phyloP scores from a whole-genome alignment of 2,329 filamentous ascomycete species.

The Ciborinia camelliae region DNA sequence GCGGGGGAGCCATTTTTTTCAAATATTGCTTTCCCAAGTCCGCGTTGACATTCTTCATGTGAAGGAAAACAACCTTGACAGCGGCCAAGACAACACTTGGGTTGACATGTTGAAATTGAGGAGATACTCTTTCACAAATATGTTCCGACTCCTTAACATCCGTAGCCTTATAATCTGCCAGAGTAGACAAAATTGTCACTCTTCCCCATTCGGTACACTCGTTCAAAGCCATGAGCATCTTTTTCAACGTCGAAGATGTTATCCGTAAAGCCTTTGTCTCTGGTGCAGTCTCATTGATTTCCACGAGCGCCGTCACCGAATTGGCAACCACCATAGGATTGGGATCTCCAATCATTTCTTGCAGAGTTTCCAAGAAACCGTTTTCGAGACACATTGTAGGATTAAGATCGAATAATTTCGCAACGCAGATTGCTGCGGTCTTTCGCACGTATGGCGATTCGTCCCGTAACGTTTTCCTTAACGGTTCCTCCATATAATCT shows the following conservation, averaged over 20 bases:
- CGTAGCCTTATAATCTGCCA: slow-evolving; percentile 82
- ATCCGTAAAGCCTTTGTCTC: slow-evolving; percentile 86
- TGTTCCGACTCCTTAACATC: slow-evolving; percentile 96
- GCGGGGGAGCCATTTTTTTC: slow-evolving; percentile 97
- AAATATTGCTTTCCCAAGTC: slow-evolving; percentile 82
- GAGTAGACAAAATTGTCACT: slow-evolving; percentile 84
- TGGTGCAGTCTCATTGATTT: slow-evolving; percentile 86
- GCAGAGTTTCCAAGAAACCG: slow-evolving; percentile 87
- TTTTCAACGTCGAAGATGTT: slow-evolving; percentile 81
- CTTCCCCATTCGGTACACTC: slow-evolving; percentile 98
- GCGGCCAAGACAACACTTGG: slow-evolving; percentile 95
- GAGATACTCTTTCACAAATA: slow-evolving; percentile 92
- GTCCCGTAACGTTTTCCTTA: slow-evolving; percentile 92
- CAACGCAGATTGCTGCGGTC: slow-evolving; percentile 95
- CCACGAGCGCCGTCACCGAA: slow-evolving; percentile 86
- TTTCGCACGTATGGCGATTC: slow-evolving; percentile 98
- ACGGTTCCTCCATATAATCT: slow-evolving; percentile 98
- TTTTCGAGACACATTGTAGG: slow-evolving; percentile 92
- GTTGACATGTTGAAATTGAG: slow-evolving; percentile 98
- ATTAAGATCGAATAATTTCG: slow-evolving; percentile 95
- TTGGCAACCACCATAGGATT: slow-evolving; percentile 99
- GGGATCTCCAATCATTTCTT: slow-evolving; percentile 94
- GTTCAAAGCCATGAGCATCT: slow-evolving; percentile 92
- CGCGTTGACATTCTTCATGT: slow-evolving; percentile 80
- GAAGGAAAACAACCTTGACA: slow-evolving; percentile 94